Conservation (phyloP, 2,329 filamentous ascomycete species). For the Aureobasidium vineae region DNA sequence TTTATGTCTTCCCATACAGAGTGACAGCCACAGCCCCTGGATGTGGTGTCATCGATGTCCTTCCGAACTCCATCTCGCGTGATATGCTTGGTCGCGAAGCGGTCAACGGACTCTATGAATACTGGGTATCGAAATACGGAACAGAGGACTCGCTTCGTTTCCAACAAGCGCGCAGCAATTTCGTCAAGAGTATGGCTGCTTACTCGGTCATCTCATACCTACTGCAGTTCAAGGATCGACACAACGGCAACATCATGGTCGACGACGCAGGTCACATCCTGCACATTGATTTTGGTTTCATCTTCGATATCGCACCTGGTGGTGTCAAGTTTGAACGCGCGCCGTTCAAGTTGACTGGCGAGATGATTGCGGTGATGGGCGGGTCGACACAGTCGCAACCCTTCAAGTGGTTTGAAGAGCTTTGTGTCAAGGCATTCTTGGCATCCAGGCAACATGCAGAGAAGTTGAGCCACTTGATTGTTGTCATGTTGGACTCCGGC, state of each 20-base stretch:
- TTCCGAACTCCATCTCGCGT: slow-evolving; percentile 95
- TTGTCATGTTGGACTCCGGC: slow-evolving; percentile 93
- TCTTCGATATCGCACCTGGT: slow-evolving; percentile 96
- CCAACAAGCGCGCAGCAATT: slow-evolving; percentile 93
- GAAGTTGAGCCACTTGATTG: slow-evolving; percentile 84
- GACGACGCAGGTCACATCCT: slow-evolving; percentile 96
- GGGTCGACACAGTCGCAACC: slow-evolving; percentile 75
- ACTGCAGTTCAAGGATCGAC: slow-evolving; percentile 97
- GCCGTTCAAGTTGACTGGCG: slow-evolving; percentile 94
- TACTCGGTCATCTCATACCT: slow-evolving; percentile 97
- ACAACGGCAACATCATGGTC: slow-evolving; percentile 99
- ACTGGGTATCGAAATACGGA: slow-evolving; percentile 96
- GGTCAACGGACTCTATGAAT: slow-evolving; percentile 97
- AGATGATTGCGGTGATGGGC: slow-evolving; percentile 99
- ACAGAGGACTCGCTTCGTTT: slow-evolving; percentile 93
- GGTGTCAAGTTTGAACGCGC: slow-evolving; percentile 97
- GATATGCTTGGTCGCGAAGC: slow-evolving; percentile 98
- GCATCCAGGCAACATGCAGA: slow-evolving; percentile 82
- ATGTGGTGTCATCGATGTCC: slow-evolving; percentile 95
- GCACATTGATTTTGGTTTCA: slow-evolving; percentile 99
- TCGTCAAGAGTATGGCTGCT: slow-evolving; percentile 98
- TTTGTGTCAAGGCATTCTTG: slow-evolving; percentile 93
- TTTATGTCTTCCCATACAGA: slow-evolving; percentile 95
- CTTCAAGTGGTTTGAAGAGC: slow-evolving; percentile 94
- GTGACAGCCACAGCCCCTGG: slow-evolving; percentile 96